These are phyloP conservation scores for Cytospora piceae DNA, from an alignment of 2,329 filamentous ascomycete species.

Conservation along the genomic window DNA sequence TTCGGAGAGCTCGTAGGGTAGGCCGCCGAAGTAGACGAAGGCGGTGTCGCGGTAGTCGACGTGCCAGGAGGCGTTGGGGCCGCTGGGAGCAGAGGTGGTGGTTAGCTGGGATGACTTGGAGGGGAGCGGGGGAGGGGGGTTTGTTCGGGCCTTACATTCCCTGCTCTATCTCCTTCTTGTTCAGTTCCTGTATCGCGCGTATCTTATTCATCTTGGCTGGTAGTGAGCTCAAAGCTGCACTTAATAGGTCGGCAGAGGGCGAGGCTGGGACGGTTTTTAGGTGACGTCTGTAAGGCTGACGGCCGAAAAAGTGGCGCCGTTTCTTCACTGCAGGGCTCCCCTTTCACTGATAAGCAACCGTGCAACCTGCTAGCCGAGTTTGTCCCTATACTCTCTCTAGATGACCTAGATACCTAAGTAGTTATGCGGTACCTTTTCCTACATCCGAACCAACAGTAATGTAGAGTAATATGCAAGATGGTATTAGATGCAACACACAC, in stretches of 20 bases:
- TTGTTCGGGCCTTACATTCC: slow-evolving; percentile 64
- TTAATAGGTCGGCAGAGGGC: not conserved
- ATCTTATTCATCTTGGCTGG: slow-evolving; percentile 81
- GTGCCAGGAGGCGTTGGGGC: slow-evolving; percentile 91
- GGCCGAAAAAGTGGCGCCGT: slow-evolving; percentile 11
- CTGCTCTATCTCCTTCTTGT: slow-evolving; percentile 91
- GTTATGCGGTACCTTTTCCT: no score
- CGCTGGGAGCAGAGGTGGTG: slow-evolving; percentile 48
- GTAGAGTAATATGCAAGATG: not conserved
- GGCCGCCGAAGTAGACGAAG: slow-evolving; percentile 92
- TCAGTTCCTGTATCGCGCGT: slow-evolving; percentile 87
- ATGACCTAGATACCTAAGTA: not conserved
- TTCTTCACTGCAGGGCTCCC: slow-evolving; percentile 11
- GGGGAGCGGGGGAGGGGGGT: not conserved
- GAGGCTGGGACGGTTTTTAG: slow-evolving; percentile 18
- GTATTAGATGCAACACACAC: not conserved
- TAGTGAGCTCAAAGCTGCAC: slow-evolving; percentile 2
- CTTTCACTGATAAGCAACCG: slow-evolving; percentile 6
- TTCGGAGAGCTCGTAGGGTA: slow-evolving; percentile 90
- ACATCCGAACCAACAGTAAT: not conserved
- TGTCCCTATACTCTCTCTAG: not conserved
- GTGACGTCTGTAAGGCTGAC: slow-evolving; percentile 27
- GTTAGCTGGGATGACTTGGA: not conserved
- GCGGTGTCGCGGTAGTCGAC: slow-evolving; percentile 95
- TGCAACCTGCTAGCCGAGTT: not conserved